phyloP scores from a whole-genome alignment of 352 stramenopile genomes.

The Phytophthora macrochlamydospora region DNA sequence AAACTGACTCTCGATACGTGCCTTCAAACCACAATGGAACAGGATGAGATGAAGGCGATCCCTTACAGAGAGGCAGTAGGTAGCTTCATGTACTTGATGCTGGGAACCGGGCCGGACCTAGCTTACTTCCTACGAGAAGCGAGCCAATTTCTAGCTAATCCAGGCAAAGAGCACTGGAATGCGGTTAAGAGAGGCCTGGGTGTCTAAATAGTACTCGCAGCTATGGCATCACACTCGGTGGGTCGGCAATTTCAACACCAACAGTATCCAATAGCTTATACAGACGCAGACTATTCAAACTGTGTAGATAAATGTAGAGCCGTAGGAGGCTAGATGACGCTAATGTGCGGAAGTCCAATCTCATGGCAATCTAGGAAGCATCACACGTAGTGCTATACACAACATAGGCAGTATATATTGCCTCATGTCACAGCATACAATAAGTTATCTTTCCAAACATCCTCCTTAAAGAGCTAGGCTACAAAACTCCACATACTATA shows the following conservation, averaged over 20 bases:
- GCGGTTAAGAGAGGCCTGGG: slow-evolving; percentile 20
- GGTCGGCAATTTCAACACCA: neutral
- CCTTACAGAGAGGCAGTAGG: slow-evolving; percentile 11
- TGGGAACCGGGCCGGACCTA: slow-evolving; percentile 12
- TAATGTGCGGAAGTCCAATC: slow-evolving; percentile 19
- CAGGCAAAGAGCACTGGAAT: slow-evolving; percentile 17
- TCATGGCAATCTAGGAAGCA: slow-evolving; percentile 28
- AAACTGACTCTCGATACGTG: slow-evolving; percentile 7
- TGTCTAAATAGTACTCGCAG: slow-evolving; percentile 20
- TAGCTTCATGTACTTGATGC: slow-evolving; percentile 22
- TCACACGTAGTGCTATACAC: slow-evolving; percentile 32
- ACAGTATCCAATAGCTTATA: slow-evolving; percentile 7
- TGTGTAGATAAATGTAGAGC: slow-evolving; percentile 24
- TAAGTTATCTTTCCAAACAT: slow-evolving; percentile 21
- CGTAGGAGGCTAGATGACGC: slow-evolving; percentile 22
- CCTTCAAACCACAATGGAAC: slow-evolving; percentile 5
- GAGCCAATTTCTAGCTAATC: slow-evolving; percentile 1
- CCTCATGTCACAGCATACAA: slow-evolving; percentile 28
- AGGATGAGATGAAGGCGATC: slow-evolving; percentile 17
- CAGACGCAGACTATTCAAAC: slow-evolving; percentile 31
- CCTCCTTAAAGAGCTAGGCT: neutral
- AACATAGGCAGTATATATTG: slow-evolving; percentile 27
- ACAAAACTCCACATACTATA: slow-evolving; percentile 1
- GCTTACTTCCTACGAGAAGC: slow-evolving; percentile 17
- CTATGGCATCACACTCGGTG: slow-evolving; percentile 15